These are phyloP conservation scores for Kwoniella newhampshirensis DNA, from an alignment of 768 basidiomycete genomes.

Conservation along the genomic window DNA sequence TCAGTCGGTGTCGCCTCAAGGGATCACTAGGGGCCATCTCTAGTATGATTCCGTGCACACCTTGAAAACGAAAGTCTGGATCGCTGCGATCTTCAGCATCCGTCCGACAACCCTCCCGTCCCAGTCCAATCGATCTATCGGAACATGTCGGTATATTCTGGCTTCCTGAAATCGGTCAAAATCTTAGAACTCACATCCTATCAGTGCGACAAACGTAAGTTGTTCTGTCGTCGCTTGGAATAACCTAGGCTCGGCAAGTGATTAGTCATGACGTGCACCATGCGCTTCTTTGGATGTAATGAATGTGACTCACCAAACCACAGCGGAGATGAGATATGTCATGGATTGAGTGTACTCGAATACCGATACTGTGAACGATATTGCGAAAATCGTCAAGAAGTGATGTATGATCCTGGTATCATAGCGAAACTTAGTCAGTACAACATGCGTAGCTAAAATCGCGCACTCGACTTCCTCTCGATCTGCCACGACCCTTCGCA, in stretches of 20 bases:
- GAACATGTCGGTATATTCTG: neutral
- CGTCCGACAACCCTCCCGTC: conserved; percentile 1
- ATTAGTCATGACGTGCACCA: no score
- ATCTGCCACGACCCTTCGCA: no score
- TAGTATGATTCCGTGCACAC: conserved; percentile 10
- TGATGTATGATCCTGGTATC: conserved; percentile 40
- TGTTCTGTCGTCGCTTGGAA: conserved; percentile 46
- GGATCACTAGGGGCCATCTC: no score
- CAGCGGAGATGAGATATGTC: conserved; percentile 24
- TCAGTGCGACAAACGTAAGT: conserved; percentile 31
- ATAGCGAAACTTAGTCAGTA: no score
- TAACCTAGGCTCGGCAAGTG: conserved; percentile 15
- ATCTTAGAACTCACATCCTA: conserved; percentile 27
- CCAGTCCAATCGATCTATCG: conserved; percentile 37
- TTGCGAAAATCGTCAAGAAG: conserved; percentile 36
- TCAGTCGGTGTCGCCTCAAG: no score
- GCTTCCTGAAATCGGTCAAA: neutral
- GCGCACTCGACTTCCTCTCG: no score
- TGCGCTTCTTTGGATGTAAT: neutral
- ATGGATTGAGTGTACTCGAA: conserved; percentile 31
- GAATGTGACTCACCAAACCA: conserved; percentile 29
- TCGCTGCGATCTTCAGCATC: conserved; percentile 29
- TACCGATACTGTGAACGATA: conserved; percentile 32
- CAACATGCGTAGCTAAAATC: no score
- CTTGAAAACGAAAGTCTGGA: conserved; percentile 36